Evolutionary conservation across 2,329 filamentous ascomycete species (phyloP).

Genomic region (Onygena corvina): DNA sequence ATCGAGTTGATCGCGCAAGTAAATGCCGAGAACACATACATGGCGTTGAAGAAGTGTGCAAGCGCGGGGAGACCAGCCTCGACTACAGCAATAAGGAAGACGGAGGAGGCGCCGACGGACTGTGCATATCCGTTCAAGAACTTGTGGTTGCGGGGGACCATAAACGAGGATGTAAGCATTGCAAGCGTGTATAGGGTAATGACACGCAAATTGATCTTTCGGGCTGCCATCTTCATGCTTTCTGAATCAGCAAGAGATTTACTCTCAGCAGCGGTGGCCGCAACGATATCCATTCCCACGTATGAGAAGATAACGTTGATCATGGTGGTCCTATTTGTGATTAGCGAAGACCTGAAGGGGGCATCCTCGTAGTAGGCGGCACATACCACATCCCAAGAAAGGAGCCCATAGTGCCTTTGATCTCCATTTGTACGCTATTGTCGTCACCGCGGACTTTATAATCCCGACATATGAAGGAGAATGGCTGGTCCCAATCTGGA

Average conservation of each 20-base stretch:
- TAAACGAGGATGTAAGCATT: conserved; percentile 33
- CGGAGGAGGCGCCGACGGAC: conserved; percentile 26
- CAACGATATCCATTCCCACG: conserved; percentile 35
- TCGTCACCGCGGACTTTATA: conserved; percentile 26
- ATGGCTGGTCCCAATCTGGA: conserved; percentile 28
- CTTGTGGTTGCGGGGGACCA: conserved; percentile 32
- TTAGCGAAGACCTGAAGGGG: too few species aligned
- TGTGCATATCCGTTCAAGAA: conserved; percentile 33
- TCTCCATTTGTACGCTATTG: conserved; percentile 21
- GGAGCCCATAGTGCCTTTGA: conserved; percentile 26
- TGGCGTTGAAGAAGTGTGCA: conserved; percentile 36
- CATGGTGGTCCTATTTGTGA: conserved; percentile 32
- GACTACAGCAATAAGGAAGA: conserved; percentile 35
- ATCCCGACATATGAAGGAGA: conserved; percentile 28
- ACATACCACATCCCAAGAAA: conserved; percentile 32
- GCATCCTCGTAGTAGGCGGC: background rate
- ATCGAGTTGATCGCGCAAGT: conserved; percentile 34
- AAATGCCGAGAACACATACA: conserved; percentile 36
- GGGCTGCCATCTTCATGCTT: conserved; percentile 35
- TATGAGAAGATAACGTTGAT: conserved; percentile 35
- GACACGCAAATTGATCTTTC: conserved; percentile 35
- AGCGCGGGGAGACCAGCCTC: conserved; percentile 28
- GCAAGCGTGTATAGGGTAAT: conserved; percentile 35
- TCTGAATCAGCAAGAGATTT: conserved; percentile 32
- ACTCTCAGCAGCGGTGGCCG: conserved; percentile 36